A percentile compares a stretch with the other conserved stretches of the same genome.
Evolutionary conservation across 1,284 basidiomycete species (phyloP).

Genomic region (Fomitopsis schrenkii): DNA sequence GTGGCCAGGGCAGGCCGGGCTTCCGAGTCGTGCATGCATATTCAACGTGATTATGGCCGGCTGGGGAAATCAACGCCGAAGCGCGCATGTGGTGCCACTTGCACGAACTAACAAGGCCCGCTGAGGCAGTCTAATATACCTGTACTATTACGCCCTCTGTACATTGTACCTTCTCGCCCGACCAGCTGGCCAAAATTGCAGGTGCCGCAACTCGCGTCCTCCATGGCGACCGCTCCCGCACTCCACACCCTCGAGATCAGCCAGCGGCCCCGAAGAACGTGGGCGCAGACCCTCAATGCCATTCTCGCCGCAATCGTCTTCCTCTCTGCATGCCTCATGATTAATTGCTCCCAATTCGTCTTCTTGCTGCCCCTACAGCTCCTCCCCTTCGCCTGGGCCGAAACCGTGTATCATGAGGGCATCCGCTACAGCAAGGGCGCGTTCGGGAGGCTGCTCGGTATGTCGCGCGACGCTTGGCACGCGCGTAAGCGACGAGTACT

Average conservation of each 20-base stretch:
- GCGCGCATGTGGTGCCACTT: background rate
- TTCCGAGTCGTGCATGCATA: background rate
- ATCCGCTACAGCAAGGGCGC: constrained; percentile 81
- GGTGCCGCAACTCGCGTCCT: background rate
- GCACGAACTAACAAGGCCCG: background rate
- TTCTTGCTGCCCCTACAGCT: constrained; percentile 63
- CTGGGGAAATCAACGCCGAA: background rate
- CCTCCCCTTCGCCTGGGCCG: constrained; percentile 47
- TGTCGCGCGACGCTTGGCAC: constrained; percentile 23
- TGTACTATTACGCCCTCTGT: background rate
- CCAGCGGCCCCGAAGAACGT: constrained; percentile 52
- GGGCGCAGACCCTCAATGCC: constrained; percentile 48
- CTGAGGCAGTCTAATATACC: background rate
- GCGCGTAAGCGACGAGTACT: background rate
- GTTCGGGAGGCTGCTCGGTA: constrained; percentile 73
- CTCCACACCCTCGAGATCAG: constrained; percentile 55
- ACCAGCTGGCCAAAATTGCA: background rate
- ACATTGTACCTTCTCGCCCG: background rate
- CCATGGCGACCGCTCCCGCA: constrained; percentile 10
- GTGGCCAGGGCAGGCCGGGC: too few relatives aligned
- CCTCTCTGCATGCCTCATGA: constrained; percentile 61
- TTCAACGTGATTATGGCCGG: background rate
- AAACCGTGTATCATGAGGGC: constrained; percentile 56
- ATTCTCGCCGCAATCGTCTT: constrained; percentile 60
- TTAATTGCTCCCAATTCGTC: constrained; percentile 68